A percentile compares a stretch with the other conserved stretches of the same genome.
Conservation (phyloP, 2,329 filamentous ascomycete genomes). For the Pseudogymnoascus sp. region DNA sequence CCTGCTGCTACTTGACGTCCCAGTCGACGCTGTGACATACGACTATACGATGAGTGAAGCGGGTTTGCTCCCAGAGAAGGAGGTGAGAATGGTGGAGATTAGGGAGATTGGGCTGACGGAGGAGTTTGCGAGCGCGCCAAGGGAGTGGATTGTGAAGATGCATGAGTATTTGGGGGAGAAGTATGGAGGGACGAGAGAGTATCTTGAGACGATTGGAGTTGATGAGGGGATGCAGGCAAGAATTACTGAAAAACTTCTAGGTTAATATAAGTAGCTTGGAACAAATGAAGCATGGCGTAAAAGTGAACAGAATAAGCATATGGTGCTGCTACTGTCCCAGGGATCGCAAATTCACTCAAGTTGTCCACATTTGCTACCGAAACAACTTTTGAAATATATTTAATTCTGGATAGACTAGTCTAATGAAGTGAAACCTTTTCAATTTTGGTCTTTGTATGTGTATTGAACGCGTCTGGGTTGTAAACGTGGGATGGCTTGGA, state of each 20-base stretch:
- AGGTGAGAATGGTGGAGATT: conserved; percentile 60
- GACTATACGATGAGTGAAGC: conserved; percentile 65
- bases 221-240: conserved; percentile 21
- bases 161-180: conserved; percentile 46
- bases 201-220: conserved; percentile 58
- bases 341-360: too few species aligned
- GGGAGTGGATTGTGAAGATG: conserved; percentile 54
- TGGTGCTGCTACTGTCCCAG: too few species aligned
- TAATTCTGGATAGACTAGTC: too few species aligned
- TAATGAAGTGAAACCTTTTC: too few species aligned
- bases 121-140: conserved; percentile 61
- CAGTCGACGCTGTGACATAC: conserved; percentile 50
- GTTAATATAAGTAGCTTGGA: background rate
- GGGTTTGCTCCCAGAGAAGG: conserved; percentile 52
- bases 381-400: too few species aligned
- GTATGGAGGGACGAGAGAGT: conserved; percentile 59
- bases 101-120: conserved; percentile 59
- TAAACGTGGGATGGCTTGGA: too few species aligned
- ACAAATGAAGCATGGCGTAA: background rate
- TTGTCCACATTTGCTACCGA: too few species aligned
- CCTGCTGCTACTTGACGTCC: conserved; percentile 53
- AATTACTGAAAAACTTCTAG: conserved; percentile 13
- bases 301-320: too few species aligned
- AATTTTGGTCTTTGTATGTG: too few species aligned
- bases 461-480: too few species aligned